Conservation (phyloP, 148 eudicot genomes). For the Mesembryanthemum crystallinum region DNA sequence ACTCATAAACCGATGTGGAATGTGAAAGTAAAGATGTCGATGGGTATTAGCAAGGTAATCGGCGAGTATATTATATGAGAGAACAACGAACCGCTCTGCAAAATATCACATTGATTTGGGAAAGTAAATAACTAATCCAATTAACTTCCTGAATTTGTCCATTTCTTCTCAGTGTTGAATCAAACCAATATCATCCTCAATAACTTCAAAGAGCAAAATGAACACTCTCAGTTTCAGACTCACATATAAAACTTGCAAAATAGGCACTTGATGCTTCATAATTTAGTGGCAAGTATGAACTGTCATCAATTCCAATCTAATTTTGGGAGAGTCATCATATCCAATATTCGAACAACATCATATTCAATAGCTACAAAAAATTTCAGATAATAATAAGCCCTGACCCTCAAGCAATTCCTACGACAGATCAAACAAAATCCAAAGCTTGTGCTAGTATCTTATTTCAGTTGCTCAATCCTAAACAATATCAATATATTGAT, state of each 20-base stretch:
- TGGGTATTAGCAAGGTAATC: slow-evolving; percentile 82
- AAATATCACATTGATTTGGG: slow-evolving; percentile 13
- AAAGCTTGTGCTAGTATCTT: not conserved
- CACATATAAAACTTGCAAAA: not conserved
- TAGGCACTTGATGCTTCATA: not conserved
- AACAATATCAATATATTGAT: not conserved
- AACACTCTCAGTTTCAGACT: not conserved
- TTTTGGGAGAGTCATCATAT: too few species aligned
- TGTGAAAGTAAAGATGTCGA: slow-evolving; percentile 72
- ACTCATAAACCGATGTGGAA: slow-evolving; percentile 63
- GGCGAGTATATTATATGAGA: slow-evolving; percentile 92
- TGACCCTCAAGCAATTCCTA: too few species aligned
- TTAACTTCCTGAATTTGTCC: not conserved
- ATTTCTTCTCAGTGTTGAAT: not conserved
- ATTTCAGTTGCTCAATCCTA: not conserved
- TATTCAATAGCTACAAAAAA: too few species aligned
- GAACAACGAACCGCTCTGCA: slow-evolving; percentile 77
- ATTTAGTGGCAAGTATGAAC: not conserved
- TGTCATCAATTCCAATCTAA: not conserved
- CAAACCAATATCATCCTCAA: not conserved
- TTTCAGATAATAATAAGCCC: too few species aligned
- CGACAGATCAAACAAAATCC: too few species aligned
- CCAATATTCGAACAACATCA: too few species aligned
- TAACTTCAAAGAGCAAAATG: not conserved
- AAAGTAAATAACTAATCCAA: not conserved